Evolutionary conservation across 345 rosid species (phyloP).

Genomic region (Turnera subulata): DNA sequence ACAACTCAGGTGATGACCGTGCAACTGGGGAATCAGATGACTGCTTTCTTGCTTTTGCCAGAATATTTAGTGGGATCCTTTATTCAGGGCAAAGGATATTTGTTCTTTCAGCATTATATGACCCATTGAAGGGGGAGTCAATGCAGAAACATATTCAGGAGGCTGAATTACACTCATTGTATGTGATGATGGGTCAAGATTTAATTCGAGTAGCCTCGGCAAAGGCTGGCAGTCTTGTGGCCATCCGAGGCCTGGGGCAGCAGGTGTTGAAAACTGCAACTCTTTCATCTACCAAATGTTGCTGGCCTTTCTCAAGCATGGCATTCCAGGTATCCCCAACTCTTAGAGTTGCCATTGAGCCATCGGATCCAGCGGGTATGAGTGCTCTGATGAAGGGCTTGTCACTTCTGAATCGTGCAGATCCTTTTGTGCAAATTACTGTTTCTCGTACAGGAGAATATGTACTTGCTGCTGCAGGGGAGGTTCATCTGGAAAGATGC

Average conservation of each 20-base stretch:
- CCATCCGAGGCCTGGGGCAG: slow-evolving; percentile 90
- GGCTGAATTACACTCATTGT: slow-evolving; percentile 77
- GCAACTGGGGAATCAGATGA: slow-evolving; percentile 61
- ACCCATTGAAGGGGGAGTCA: slow-evolving; percentile 66
- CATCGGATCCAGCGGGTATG: slow-evolving; percentile 86
- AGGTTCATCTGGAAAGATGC: slow-evolving; percentile 94
- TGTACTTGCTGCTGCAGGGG: slow-evolving; percentile 94
- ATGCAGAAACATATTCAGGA: slow-evolving; percentile 78
- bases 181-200: slow-evolving; percentile 98
- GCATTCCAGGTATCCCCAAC: slow-evolving; percentile 88
- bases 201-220: slow-evolving; percentile 69
- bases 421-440: slow-evolving; percentile 86
- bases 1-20: slow-evolving; percentile 44
- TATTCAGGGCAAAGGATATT: slow-evolving; percentile 56
- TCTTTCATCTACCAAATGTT: slow-evolving; percentile 76
- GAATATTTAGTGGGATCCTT: slow-evolving; percentile 88
- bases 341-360: slow-evolving; percentile 88
- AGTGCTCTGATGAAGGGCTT: slow-evolving; percentile 75
- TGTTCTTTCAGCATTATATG: slow-evolving; percentile 79
- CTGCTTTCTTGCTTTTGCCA: slow-evolving; percentile 95
- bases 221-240: slow-evolving; percentile 84
- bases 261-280: slow-evolving; percentile 90
- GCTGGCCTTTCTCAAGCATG: slow-evolving; percentile 98
- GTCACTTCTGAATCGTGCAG: slow-evolving; percentile 82
- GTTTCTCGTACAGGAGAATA: slow-evolving; percentile 93